Conservation (phyloP, 75 land plant genomes). For the Picea glauca region DNA sequence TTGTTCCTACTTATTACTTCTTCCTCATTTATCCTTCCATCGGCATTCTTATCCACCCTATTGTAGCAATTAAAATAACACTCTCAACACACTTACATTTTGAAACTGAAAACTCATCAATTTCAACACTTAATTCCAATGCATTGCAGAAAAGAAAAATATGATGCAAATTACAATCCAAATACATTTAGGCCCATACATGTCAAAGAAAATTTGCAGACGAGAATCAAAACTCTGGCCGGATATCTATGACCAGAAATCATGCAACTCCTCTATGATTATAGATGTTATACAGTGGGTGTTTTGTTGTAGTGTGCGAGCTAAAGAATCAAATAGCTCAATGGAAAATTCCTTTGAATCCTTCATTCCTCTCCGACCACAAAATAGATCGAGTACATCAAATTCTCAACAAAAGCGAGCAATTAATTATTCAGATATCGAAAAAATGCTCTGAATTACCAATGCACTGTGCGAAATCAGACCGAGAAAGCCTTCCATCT, state of each 20-base stretch:
- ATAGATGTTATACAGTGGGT: too few species aligned
- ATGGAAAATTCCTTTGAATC: constrained; percentile 89
- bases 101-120: not conserved
- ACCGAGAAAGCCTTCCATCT: constrained; percentile 55
- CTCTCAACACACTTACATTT: not conserved
- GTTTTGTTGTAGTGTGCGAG: constrained; percentile 49
- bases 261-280: constrained; percentile 70
- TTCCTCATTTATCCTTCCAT: too few species aligned
- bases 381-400: not conserved
- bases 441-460: constrained; percentile 28
- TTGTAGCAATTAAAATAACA: too few species aligned
- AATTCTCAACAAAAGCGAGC: not conserved
- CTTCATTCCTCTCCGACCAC: constrained; percentile 63
- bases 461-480: constrained; percentile 89
- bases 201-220: constrained; percentile 96
- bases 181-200: constrained; percentile 34
- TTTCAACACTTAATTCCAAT: not conserved
- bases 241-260: constrained; percentile 81
- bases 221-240: constrained; percentile 92
- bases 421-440: not conserved
- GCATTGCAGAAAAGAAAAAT: too few species aligned
- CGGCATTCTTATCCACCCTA: too few species aligned
- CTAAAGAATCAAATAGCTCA: constrained; percentile 79
- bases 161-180: not conserved
- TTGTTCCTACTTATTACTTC: too few species aligned